Conservation (phyloP, 1,284 basidiomycete genomes). For the Tausonia pullulans region DNA sequence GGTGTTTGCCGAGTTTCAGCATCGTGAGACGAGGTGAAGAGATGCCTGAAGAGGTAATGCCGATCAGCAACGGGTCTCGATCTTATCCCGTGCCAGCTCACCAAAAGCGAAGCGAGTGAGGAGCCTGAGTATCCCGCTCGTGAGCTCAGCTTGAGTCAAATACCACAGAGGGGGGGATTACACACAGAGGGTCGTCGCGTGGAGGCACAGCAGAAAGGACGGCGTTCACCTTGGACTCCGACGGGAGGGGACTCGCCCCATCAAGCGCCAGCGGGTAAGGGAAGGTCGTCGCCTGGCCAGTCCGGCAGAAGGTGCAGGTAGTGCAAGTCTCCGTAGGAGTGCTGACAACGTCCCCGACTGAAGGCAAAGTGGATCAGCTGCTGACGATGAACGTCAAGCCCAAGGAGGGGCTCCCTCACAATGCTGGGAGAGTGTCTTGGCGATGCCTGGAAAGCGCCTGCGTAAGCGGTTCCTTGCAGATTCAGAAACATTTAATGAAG, state of each 20-base stretch:
- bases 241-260: not conserved
- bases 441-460: not conserved
- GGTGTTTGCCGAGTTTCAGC: not conserved
- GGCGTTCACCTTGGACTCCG: not conserved
- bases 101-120: conserved; percentile 1
- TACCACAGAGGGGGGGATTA: too few relatives aligned
- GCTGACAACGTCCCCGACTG: not conserved
- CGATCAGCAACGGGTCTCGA: not conserved
- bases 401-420: not conserved
- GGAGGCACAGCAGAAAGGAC: not conserved
- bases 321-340: not conserved
- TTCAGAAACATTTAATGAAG: not conserved
- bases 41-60: not conserved
- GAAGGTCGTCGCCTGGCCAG: not conserved
- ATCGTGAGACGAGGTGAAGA: not conserved
- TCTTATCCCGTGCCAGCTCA: not conserved
- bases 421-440: conserved; percentile 1
- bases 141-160: not conserved
- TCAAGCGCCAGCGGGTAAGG: not conserved
- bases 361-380: too few relatives aligned
- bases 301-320: not conserved
- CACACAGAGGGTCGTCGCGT: not conserved
- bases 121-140: not conserved
- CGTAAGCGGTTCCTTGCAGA: not conserved
- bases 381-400: not conserved